Evolutionary conservation across 495 filamentous ascomycete species (phyloP).

Genomic region (Aspergillus heteromorphus): DNA sequence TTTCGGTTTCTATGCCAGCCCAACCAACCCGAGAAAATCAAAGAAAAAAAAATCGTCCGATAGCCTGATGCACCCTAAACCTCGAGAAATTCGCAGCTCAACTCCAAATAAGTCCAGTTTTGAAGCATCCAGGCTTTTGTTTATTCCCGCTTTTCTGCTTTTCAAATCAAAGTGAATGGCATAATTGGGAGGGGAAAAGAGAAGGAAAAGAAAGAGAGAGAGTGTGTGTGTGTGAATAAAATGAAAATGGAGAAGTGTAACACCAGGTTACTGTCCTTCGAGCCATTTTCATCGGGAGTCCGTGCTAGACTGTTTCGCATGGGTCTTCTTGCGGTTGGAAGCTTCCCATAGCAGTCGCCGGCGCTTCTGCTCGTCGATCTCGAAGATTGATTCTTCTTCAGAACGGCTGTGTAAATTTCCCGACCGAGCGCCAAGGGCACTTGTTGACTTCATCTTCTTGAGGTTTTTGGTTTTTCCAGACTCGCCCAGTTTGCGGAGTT

Average conservation of each 20-base stretch:
- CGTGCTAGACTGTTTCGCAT: constrained; percentile 19
- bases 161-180: background rate
- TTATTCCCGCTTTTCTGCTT: constrained; percentile 16
- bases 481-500: constrained; percentile 47
- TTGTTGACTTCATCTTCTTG: constrained; percentile 48
- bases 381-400: constrained; percentile 35
- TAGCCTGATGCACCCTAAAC: constrained; percentile 1
- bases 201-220: background rate
- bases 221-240: no score
- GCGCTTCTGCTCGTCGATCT: constrained; percentile 46
- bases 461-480: constrained; percentile 28
- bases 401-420: constrained; percentile 21
- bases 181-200: background rate
- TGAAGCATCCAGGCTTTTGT: constrained; percentile 11
- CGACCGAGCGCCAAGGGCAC: constrained; percentile 26
- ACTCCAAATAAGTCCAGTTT: constrained; percentile 11
- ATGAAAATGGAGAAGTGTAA: background rate
- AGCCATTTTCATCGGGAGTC: constrained; percentile 14
- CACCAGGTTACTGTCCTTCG: background rate
- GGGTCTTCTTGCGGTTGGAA: constrained; percentile 35
- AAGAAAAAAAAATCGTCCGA: constrained; percentile 1
- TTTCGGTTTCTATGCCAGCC: background rate
- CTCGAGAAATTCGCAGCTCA: constrained; percentile 3
- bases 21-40: background rate
- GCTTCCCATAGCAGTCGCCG: constrained; percentile 46